Base-by-base conservation (phyloP, 306 rosid species). In the Lathyrus sativus region DNA sequence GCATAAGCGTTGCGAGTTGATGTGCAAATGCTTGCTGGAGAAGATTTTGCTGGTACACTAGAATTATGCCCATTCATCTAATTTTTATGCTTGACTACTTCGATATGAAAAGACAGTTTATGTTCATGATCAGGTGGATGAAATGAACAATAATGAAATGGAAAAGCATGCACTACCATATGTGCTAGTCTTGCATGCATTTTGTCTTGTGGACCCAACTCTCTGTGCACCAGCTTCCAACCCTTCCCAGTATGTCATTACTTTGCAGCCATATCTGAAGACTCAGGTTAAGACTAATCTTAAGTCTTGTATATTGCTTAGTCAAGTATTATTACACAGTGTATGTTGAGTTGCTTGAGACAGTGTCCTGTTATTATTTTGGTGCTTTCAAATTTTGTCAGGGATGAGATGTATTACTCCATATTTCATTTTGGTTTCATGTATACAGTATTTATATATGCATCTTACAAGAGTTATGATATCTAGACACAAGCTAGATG, bases 1-100 rank as follows among this genome's bases (percentile, higher is more conserved):
- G 33, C 97, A 90, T 26, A 93, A 82, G 70, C 97, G 99, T 14
- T 93, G 99, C 67, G 99, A 90, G 83, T 75, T 93, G 79, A 93
- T 93, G 96, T 90, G 99, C 91, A 90, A 90, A 82, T 90, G 96
- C 83, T 84, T 93, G 77, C 77, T 93, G 81, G 99, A 90, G 87
- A 90, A 89, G 74, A 88, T 93, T 75, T 77, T 93, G 81, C 97
- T 81, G 99, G 99, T 93, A 67, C 49, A 6, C 11, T 56, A 24
- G 29, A 74, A 61, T 73, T 68, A 55, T 59, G 50, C 62, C 73
- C 54, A 28, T 33, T 45, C 61, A 37, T 24, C 72, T 10, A 59
- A 50, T 1, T 66, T 75, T 61, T 62, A 33, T 58, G 51, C 28
- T 51, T 51, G 43, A 18, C 31, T 62, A 28, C 43, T 63, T 35